Evolutionary conservation across 805 yeast species (phyloP).

Genomic region (Wilhelminamyces savonicus): DNA sequence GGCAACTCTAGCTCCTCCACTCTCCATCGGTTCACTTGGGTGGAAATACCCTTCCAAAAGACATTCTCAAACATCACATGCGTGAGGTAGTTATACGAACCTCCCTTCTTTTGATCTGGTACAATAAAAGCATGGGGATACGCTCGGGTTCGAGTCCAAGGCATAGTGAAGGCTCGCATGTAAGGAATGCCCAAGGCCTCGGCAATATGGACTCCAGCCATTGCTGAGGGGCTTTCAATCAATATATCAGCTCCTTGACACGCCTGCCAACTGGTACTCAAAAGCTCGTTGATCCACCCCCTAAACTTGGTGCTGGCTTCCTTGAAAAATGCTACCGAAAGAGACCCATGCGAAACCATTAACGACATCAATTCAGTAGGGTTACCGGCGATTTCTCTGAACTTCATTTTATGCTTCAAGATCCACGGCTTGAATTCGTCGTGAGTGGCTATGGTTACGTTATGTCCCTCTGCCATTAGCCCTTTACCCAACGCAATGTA

Average conservation of each 20-base stretch:
- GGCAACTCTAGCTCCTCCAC: slow-evolving; percentile 56
- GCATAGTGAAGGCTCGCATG: slow-evolving; percentile 95
- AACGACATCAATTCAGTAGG: slow-evolving; percentile 88
- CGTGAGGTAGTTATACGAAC: slow-evolving; percentile 86
- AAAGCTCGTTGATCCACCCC: slow-evolving; percentile 74
- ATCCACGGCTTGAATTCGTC: slow-evolving; percentile 76
- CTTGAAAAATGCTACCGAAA: slow-evolving; percentile 73
- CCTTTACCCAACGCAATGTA: slow-evolving; percentile 87
- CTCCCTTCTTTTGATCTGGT: slow-evolving; percentile 90
- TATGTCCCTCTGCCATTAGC: slow-evolving; percentile 72
- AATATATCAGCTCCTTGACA: slow-evolving; percentile 78
- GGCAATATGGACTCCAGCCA: slow-evolving; percentile 93
- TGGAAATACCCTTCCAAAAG: slow-evolving; percentile 87
- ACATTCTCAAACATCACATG: slow-evolving; percentile 90
- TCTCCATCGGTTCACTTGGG: slow-evolving; percentile 87
- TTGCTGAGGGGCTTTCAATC: slow-evolving; percentile 93
- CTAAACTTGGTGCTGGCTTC: slow-evolving; percentile 79
- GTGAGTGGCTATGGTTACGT: slow-evolving; percentile 82
- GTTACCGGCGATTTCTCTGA: slow-evolving; percentile 79
- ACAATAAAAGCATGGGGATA: slow-evolving; percentile 96
- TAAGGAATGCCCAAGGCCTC: slow-evolving; percentile 88
- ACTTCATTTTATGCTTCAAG: slow-evolving; percentile 55
- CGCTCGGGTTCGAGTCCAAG: slow-evolving; percentile 94
- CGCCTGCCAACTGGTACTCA: slow-evolving; percentile 76
- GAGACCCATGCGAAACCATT: slow-evolving; percentile 86